These are phyloP conservation scores for Coniochaeta sp. DNA, from an alignment of 2,329 filamentous ascomycete species.

Conservation along the genomic window DNA sequence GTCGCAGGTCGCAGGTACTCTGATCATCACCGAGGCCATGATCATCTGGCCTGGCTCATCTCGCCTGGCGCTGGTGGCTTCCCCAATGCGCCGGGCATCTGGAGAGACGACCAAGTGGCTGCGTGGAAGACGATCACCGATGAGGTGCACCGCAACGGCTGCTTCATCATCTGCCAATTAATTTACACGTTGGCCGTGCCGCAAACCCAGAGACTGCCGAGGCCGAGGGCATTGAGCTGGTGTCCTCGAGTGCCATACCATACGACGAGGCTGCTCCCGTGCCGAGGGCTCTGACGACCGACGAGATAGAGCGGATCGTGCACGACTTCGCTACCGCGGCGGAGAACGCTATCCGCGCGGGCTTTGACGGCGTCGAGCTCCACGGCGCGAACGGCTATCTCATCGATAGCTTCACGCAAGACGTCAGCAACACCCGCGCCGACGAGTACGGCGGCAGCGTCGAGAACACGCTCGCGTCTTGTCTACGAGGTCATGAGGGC, in stretches of 20 bases:
- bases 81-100: constrained; percentile 48
- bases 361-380: neutral
- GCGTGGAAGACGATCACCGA: constrained; percentile 52
- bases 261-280: constrained; percentile 29
- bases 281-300: too few species aligned
- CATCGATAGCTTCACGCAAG: constrained; percentile 30
- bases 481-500: constrained; percentile 43
- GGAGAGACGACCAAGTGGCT: constrained; percentile 39
- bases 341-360: neutral
- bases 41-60: too few species aligned
- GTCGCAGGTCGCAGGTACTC: constrained; percentile 25
- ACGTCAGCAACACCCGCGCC: constrained; percentile 43
- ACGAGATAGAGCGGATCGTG: too few species aligned
- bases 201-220: constrained; percentile 10
- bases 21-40: constrained; percentile 37
- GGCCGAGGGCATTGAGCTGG: constrained; percentile 21
- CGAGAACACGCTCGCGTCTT: constrained; percentile 45
- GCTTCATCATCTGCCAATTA: constrained; percentile 51
- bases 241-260: constrained; percentile 30
- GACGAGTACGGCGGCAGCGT: constrained; percentile 47
- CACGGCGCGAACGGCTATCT: too few species aligned
- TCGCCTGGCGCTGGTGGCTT: constrained; percentile 23
- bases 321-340: too few species aligned
- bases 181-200: constrained; percentile 32
- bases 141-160: constrained; percentile 52